A percentile compares a stretch with the other conserved stretches of the same genome.
phyloP scores from a whole-genome alignment of 441 rosid genomes.

The Erodium trifolium region DNA sequence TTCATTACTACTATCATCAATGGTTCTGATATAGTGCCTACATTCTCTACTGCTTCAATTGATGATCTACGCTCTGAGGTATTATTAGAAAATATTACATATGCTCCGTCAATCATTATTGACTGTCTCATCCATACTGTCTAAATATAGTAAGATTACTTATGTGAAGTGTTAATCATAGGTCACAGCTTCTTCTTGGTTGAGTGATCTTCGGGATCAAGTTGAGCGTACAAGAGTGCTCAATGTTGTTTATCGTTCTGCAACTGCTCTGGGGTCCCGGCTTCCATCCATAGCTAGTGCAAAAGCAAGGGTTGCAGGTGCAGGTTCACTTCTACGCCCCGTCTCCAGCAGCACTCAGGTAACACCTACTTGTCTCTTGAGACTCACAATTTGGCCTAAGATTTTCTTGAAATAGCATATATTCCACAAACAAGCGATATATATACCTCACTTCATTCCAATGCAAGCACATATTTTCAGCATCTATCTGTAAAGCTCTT shows the following conservation, averaged over 20 bases:
- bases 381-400: neutral
- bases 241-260: conserved; percentile 86
- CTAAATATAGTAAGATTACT: neutral
- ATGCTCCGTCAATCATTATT: neutral
- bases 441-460: neutral
- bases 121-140: neutral
- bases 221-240: conserved; percentile 79
- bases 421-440: neutral
- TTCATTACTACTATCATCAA: conserved; percentile 70
- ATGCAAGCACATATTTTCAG: neutral
- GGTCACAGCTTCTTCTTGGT: conserved; percentile 96
- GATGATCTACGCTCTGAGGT: conserved; percentile 96
- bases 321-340: conserved; percentile 81
- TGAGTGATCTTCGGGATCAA: conserved; percentile 87
- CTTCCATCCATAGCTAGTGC: conserved; percentile 92
- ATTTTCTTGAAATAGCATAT: neutral
- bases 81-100: conserved; percentile 9
- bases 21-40: conserved; percentile 93
- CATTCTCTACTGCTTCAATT: conserved; percentile 79
- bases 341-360: conserved; percentile 91
- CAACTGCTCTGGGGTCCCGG: conserved; percentile 85
- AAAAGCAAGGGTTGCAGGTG: conserved; percentile 90
- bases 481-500: neutral
- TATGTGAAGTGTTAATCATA: conserved; percentile 19
- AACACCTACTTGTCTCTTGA: conserved; percentile 8